phyloP scores from a whole-genome alignment of 305 asterid species.

The Stenogyne calaminthoides region DNA sequence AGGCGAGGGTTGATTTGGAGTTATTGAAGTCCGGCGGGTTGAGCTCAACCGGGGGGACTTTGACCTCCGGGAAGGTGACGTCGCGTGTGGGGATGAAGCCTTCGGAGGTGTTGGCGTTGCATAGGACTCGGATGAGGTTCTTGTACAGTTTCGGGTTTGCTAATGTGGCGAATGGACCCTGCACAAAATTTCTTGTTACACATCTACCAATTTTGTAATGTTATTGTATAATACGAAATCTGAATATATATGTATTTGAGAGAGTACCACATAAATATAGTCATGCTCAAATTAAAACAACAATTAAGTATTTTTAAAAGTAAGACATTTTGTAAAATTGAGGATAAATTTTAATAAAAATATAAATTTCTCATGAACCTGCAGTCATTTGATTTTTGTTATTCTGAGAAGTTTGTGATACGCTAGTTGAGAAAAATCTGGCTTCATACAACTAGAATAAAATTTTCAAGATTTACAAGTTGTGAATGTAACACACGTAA shows the following conservation, averaged over 20 bases:
- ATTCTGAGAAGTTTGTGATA: not conserved
- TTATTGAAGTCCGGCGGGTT: conserved; percentile 27
- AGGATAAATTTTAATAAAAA: not conserved
- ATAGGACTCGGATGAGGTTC: conserved; percentile 46
- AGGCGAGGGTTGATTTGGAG: not conserved
- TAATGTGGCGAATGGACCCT: conserved; percentile 40
- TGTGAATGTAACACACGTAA: too few relatives aligned
- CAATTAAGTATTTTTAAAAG: too few relatives aligned
- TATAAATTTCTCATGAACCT: not conserved
- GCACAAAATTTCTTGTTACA: too few relatives aligned
- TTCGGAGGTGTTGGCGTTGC: conserved; percentile 62
- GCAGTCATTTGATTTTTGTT: not conserved
- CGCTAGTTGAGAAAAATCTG: not conserved
- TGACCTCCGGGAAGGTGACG: conserved; percentile 25
- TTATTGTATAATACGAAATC: too few relatives aligned
- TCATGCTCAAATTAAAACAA: too few relatives aligned
- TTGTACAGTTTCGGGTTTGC: conserved; percentile 30
- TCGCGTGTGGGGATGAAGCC: conserved; percentile 51
- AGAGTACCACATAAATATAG: too few relatives aligned
- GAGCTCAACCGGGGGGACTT: not conserved
- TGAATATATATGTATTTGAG: too few relatives aligned
- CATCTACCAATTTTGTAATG: too few relatives aligned
- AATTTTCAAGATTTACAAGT: too few relatives aligned
- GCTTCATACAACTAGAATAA: too few relatives aligned
- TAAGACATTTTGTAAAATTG: too few relatives aligned